phyloP scores from a whole-genome alignment of 768 basidiomycete species.

The Mycena haematopus region DNA sequence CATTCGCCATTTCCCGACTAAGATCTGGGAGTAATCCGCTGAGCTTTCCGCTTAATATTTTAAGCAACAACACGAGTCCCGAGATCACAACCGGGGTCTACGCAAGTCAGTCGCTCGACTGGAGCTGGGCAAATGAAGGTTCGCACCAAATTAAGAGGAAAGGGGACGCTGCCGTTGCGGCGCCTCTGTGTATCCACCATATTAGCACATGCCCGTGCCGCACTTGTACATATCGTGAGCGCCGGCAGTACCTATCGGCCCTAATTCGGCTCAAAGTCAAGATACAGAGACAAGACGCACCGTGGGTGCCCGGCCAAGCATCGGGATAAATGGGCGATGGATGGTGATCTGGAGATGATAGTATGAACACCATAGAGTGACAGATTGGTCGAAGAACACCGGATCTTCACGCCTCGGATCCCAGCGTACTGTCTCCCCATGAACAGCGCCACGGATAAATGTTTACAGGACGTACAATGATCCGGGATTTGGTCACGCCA shows the following conservation, averaged over 20 bases:
- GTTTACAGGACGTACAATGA: not conserved
- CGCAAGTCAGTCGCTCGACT: too few species aligned
- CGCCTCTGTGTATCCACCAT: not conserved
- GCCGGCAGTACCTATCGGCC: not conserved
- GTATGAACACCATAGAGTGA: not conserved
- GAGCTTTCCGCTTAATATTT: constrained; percentile 66
- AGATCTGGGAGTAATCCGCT: constrained; percentile 52
- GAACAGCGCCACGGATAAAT: not conserved
- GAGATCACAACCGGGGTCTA: constrained; percentile 44
- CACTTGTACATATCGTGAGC: not conserved
- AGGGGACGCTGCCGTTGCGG: not conserved
- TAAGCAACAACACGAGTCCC: constrained; percentile 64
- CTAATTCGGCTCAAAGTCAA: not conserved
- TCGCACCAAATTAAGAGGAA: not conserved
- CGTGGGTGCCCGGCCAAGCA: not conserved
- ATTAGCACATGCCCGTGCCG: not conserved
- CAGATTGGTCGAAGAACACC: constrained; percentile 3
- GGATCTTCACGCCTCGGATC: not conserved
- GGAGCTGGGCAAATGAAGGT: not conserved
- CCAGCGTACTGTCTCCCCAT: not conserved
- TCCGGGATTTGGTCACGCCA: not conserved
- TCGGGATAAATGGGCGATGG: not conserved
- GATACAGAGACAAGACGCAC: not conserved
- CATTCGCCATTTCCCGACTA: constrained; percentile 60
- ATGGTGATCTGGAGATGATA: not conserved